Base-by-base conservation (phyloP, 1,284 basidiomycete species). In the Microstroma glucosiphilum region DNA sequence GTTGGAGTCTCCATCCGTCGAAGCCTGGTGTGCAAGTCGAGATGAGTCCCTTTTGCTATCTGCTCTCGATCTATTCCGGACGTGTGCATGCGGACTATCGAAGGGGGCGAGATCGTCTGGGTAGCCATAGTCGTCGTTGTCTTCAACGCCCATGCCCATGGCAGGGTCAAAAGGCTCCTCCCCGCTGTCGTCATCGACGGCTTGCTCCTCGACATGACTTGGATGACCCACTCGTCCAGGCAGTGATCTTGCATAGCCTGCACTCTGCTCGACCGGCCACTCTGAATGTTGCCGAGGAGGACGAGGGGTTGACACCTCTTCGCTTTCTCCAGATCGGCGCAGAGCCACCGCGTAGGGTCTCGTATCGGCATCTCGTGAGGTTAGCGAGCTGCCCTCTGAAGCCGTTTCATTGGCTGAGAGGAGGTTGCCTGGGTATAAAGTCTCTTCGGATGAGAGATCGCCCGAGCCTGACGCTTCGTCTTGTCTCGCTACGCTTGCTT, bases 71-170 rank as follows among this genome's bases (percentile, higher is more conserved):
- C 15, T n/a, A 12, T 21, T 48, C 15, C 43, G 43, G 13, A 6
- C 43, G 43, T 21, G 43, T 21, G 21, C 6, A 12, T 48, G 43
- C 3, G 43, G 17, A 21, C 21, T 12, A 12, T 48, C 43, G 15
- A 48, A 21, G 15, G 43, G 12, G 43, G 21, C 17, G 26, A 54
- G 51, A 15, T 25, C 51, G 15, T 54, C 51, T 17, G 51, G 17
- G 19, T 54, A 54, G 21, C 26, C 51, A 23, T 19, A n/a, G 43
- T 21, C 51, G 25, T 54, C 51, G 15, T 54, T 21, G 9, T 37
- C 30, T 21, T 54, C 51, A 15, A 54, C 51, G 21, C 51, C 51
- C 51, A 54, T 54, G 7, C 51, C 51, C 51, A 54, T 54, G 51
- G 51, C 51, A 13, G 51, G 51, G 21, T 54, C 51, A 25, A 54